Percentiles rank a stretch among this genome's conserved stretches.
Conservation (phyloP, 305 asterid species). For the Fraxinus platypoda region DNA sequence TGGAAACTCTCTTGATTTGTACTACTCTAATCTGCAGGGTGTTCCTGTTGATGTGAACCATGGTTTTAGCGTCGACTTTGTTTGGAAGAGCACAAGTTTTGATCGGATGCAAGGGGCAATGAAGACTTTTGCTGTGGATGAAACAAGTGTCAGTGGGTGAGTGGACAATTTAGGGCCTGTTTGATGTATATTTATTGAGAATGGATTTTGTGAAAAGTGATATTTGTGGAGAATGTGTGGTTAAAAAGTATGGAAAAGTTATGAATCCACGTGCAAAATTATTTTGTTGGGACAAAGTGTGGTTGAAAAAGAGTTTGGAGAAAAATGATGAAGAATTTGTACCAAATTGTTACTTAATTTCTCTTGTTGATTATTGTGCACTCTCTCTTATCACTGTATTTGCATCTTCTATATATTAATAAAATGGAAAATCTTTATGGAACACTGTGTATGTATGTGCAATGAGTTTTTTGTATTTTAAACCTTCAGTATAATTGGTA, state of each 20-base stretch:
- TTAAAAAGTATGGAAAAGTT: not conserved
- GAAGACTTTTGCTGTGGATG: constrained; percentile 99
- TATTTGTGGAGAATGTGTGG: not conserved
- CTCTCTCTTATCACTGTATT: not conserved
- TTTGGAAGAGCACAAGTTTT: constrained; percentile 99
- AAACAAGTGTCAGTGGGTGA: constrained; percentile 99
- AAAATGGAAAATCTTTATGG: constrained; percentile 1
- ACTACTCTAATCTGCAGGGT: constrained; percentile 54
- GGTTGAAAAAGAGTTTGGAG: not conserved
- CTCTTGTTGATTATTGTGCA: not conserved
- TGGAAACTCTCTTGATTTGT: constrained; percentile 19
- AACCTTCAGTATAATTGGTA: not conserved
- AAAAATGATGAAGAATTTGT: not conserved
- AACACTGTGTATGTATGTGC: not conserved
- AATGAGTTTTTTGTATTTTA: not conserved
- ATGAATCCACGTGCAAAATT: not conserved
- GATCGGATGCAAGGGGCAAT: constrained; percentile 99
- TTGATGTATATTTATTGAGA: not conserved
- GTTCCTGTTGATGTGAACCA: constrained; percentile 89
- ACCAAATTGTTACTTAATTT: not conserved
- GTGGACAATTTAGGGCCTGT: constrained; percentile 30
- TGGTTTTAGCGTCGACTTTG: constrained; percentile 96
- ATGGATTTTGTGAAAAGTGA: not conserved
- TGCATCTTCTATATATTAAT: not conserved
- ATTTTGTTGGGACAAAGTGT: not conserved